phyloP scores from a whole-genome alignment of 106 monocot genomes.

The Apostasia shenzhenica region DNA sequence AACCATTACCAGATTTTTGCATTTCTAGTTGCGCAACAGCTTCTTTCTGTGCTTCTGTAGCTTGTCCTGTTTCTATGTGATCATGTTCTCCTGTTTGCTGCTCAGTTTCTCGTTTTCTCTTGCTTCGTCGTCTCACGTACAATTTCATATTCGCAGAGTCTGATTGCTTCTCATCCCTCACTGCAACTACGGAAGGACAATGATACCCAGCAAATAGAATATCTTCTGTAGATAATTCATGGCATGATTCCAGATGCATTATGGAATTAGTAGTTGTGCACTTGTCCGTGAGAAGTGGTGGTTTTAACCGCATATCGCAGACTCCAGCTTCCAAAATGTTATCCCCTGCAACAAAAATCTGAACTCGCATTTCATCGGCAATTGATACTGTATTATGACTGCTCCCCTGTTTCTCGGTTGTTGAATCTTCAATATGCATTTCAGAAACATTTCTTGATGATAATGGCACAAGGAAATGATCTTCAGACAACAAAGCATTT shows the following conservation, averaged over 20 bases:
- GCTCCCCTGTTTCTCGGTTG: not conserved
- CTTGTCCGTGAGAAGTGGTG: not conserved
- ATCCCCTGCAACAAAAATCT: not conserved
- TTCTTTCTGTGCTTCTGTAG: not conserved
- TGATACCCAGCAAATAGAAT: not conserved
- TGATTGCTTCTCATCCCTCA: conserved; percentile 1
- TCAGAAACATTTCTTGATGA: conserved; percentile 12
- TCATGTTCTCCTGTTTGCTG: conserved; percentile 2
- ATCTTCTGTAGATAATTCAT: not conserved
- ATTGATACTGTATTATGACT: not conserved
- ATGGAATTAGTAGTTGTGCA: not conserved
- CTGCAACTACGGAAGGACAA: not conserved
- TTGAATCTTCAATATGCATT: conserved; percentile 5
- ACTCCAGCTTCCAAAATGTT: conserved; percentile 1
- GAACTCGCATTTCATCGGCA: conserved; percentile 2
- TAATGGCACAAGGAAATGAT: not conserved
- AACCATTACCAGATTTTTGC: conserved; percentile 10
- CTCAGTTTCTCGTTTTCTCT: conserved; percentile 42
- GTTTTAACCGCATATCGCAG: not conserved
- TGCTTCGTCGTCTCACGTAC: conserved; percentile 41
- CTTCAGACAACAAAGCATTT: not conserved
- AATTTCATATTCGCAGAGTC: conserved; percentile 14
- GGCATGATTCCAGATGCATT: conserved; percentile 1
- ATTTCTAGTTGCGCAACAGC: not conserved
- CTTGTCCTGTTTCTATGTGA: not conserved